phyloP scores from a whole-genome alignment of 2,329 filamentous ascomycete genomes.

The Metarhizium humberi region DNA sequence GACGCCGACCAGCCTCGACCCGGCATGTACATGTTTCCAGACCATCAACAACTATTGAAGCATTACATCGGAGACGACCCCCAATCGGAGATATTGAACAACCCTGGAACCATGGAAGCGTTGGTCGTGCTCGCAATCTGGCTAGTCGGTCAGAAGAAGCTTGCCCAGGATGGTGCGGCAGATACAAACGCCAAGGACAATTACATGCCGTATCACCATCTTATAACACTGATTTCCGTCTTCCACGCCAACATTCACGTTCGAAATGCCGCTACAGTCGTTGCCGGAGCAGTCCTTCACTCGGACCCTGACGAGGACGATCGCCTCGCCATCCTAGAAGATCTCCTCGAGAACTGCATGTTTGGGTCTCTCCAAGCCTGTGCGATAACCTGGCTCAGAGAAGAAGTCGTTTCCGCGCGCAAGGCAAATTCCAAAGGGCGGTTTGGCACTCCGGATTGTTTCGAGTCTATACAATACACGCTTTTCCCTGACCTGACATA shows the following conservation, averaged over 20 bases:
- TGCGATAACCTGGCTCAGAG: conserved; percentile 53
- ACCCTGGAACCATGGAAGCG: conserved; percentile 49
- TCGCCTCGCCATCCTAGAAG: conserved; percentile 52
- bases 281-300: conserved; percentile 47
- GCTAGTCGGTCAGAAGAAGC: conserved; percentile 41
- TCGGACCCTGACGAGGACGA: conserved; percentile 49
- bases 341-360: conserved; percentile 56
- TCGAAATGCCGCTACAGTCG: conserved; percentile 43
- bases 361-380: conserved; percentile 54
- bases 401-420: conserved; percentile 45
- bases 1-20: conserved; percentile 44
- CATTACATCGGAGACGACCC: conserved; percentile 43
- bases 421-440: conserved; percentile 20
- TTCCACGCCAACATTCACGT: conserved; percentile 46
- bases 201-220: conserved; percentile 53
- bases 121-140: conserved; percentile 51
- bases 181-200: conserved; percentile 23
- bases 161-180: conserved; percentile 18
- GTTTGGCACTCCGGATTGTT: conserved; percentile 44
- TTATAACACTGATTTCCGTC: conserved; percentile 45
- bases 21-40: conserved; percentile 48
- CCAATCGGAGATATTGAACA: conserved; percentile 36
- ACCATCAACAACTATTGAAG: conserved; percentile 45
- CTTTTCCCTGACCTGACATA: conserved; percentile 49
- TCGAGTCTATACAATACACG: conserved; percentile 51